These are phyloP conservation scores for Lathyrus oleraceus DNA, from an alignment of 306 rosid species.

Conservation along the genomic window DNA sequence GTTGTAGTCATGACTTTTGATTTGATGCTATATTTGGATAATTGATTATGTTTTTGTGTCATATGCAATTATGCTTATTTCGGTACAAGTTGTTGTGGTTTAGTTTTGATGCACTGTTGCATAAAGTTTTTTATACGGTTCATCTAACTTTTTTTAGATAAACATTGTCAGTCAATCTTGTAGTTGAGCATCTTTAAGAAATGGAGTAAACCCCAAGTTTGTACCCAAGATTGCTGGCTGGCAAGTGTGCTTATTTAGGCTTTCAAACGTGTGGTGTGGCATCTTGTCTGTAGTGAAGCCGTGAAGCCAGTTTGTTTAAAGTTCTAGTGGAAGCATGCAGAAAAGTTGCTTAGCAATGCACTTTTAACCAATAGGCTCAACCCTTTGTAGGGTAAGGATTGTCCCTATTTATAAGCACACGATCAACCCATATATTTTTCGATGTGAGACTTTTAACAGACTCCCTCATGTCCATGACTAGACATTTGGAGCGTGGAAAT, in stretches of 20 bases:
- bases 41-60: background rate
- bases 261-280: background rate
- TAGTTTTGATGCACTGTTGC: slow-evolving; percentile 4
- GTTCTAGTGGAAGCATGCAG: background rate
- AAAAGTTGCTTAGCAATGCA: background rate
- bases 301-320: background rate
- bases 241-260: background rate
- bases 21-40: background rate
- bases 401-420: too few species aligned
- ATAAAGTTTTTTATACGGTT: background rate
- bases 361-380: background rate
- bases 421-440: too few species aligned
- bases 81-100: background rate
- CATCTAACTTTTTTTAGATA: background rate
- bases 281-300: background rate
- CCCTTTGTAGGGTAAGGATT: too few species aligned
- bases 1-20: background rate
- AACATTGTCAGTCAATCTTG: background rate
- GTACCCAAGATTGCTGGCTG: background rate
- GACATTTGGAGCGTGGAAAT: too few species aligned
- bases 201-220: background rate
- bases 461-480: too few species aligned
- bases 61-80: background rate
- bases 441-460: too few species aligned
- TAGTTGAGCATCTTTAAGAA: background rate